A percentile compares a stretch with the other conserved stretches of the same genome.
phyloP scores from a whole-genome alignment of 2,329 filamentous ascomycete genomes.

The Aspergillus clavatus region DNA sequence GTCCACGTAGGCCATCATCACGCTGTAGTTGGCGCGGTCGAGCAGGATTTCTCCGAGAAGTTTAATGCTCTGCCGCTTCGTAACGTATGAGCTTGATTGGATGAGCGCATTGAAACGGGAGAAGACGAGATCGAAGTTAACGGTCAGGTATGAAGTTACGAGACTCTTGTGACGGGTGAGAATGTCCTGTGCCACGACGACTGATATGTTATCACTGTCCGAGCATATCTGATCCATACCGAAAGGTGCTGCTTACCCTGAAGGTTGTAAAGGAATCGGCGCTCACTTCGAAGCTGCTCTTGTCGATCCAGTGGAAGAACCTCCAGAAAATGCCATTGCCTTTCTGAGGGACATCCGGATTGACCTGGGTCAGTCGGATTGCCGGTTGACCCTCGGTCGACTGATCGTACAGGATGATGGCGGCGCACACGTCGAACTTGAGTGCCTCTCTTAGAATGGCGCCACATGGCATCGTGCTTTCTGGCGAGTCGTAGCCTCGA shows the following conservation, averaged over 20 bases:
- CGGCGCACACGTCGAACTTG: conserved; percentile 86
- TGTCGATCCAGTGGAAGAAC: conserved; percentile 97
- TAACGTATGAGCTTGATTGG: conserved; percentile 93
- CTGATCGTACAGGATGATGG: conserved; percentile 89
- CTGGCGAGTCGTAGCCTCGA: conserved; percentile 80
- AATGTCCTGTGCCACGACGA: conserved; percentile 68
- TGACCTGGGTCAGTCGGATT: conserved; percentile 72
- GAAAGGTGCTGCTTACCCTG: conserved; percentile 54
- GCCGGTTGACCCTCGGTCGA: conserved; percentile 67
- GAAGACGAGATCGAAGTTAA: conserved; percentile 94
- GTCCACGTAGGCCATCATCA: conserved; percentile 97
- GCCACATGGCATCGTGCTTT: conserved; percentile 87
- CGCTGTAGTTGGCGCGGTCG: conserved; percentile 91
- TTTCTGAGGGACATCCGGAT: conserved; percentile 67
- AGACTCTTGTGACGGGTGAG: conserved; percentile 90
- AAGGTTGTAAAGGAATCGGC: conserved; percentile 98
- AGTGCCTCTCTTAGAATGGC: conserved; percentile 83
- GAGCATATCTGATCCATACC: background rate
- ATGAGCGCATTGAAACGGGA: conserved; percentile 79
- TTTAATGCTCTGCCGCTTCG: conserved; percentile 97
- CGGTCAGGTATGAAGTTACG: conserved; percentile 78
- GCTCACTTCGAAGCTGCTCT: conserved; percentile 91
- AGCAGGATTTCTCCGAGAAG: conserved; percentile 90
- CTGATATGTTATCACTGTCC: conserved; percentile 8
- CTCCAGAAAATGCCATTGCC: conserved; percentile 90